Conservation (phyloP, 257 asterid species). For the Cinchona pubescens region DNA sequence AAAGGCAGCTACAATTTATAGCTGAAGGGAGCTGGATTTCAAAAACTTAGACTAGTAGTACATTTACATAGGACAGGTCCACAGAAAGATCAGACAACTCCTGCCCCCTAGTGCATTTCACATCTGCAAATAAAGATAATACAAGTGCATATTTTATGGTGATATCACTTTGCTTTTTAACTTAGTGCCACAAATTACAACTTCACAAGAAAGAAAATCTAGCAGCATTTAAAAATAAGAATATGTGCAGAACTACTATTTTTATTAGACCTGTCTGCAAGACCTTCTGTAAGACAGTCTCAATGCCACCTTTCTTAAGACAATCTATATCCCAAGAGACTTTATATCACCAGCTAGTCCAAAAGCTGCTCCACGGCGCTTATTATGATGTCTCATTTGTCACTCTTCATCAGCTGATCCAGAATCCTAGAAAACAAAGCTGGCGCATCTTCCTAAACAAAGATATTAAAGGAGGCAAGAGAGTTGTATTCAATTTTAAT, state of each 20-base stretch:
- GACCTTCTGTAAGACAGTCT: conserved; percentile 62
- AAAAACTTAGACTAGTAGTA: background rate
- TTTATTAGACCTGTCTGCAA: conserved; percentile 64
- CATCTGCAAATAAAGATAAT: background rate
- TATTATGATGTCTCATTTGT: conserved; percentile 96
- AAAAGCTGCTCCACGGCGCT: conserved; percentile 99
- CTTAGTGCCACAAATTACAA: background rate
- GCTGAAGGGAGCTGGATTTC: background rate
- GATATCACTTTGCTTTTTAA: background rate
- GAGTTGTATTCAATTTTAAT: background rate
- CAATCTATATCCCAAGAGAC: conserved; percentile 80
- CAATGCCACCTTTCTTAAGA: conserved; percentile 77
- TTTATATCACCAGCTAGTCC: conserved; percentile 93
- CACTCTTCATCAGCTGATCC: conserved; percentile 86
- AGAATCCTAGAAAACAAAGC: conserved; percentile 77
- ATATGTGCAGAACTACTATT: background rate
- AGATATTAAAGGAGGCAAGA: background rate
- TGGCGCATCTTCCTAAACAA: conserved; percentile 79
- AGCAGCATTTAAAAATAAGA: background rate
- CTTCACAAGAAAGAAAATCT: background rate
- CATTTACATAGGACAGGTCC: no score
- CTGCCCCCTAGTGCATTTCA: no score
- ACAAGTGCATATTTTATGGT: background rate
- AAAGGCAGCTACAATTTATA: background rate
- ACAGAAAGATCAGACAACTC: no score